A percentile compares a stretch with the other conserved stretches of the same genome.
phyloP scores from a whole-genome alignment of 768 basidiomycete genomes.

The Paxillus ammoniavirescens region DNA sequence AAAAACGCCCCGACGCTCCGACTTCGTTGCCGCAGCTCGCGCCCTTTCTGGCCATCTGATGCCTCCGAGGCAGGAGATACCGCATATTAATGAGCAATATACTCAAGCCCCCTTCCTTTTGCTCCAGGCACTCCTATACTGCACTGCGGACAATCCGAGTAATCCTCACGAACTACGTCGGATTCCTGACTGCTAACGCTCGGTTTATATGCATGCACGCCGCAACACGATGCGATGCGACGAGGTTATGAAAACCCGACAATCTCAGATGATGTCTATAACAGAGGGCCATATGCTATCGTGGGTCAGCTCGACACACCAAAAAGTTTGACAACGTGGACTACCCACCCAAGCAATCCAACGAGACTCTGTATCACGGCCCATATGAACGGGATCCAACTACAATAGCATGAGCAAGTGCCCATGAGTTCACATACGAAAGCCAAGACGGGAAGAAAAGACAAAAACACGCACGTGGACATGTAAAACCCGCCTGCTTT shows the following conservation, averaged over 20 bases:
- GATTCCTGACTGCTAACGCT: too few relatives aligned
- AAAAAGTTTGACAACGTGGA: background rate
- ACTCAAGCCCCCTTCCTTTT: too few relatives aligned
- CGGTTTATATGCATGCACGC: too few relatives aligned
- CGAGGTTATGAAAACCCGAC: background rate
- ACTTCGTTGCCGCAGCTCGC: background rate
- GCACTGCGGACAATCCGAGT: too few relatives aligned
- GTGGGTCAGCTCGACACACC: background rate
- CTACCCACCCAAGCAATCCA: conserved; percentile 38
- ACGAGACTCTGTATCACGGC: conserved; percentile 41
- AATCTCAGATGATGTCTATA: conserved; percentile 36
- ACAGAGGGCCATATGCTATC: conserved; percentile 43
- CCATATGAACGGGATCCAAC: conserved; percentile 45
- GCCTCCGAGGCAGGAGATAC: background rate
- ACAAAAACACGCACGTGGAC: conserved; percentile 36
- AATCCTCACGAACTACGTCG: too few relatives aligned
- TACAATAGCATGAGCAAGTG: conserved; percentile 7
- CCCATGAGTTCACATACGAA: background rate
- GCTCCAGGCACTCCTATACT: too few relatives aligned
- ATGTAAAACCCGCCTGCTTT: conserved; percentile 37
- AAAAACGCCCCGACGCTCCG: too few relatives aligned
- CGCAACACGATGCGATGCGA: too few relatives aligned
- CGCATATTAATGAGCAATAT: background rate
- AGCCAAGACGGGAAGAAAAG: background rate
- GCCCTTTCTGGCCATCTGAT: background rate